Percentiles rank a stretch among this genome's conserved stretches.
Evolutionary conservation across 768 basidiomycete genomes (phyloP).

Genomic region (Suillus discolor): DNA sequence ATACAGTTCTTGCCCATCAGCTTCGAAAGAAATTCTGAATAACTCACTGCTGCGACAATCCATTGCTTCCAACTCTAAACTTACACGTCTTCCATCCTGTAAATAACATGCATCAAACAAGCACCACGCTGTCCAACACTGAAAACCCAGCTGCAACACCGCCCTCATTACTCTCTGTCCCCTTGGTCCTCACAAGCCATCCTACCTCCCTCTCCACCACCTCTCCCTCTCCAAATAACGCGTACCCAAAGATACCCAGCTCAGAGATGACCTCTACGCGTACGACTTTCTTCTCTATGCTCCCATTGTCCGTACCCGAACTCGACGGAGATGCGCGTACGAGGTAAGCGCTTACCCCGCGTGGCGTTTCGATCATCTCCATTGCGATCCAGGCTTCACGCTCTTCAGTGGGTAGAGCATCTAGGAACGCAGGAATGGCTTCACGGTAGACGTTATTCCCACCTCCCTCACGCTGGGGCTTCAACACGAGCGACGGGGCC

Average conservation of each 20-base stretch:
- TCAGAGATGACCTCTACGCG: conserved; percentile 82
- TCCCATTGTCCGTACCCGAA: neutral
- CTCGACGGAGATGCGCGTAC: conserved; percentile 60
- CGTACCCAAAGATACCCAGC: conserved; percentile 91
- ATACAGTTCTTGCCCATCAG: conserved; percentile 63
- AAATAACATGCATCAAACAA: conserved; percentile 37
- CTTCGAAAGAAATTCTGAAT: conserved; percentile 72
- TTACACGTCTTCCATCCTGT: neutral
- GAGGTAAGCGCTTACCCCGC: conserved; percentile 68
- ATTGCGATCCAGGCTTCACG: conserved; percentile 93
- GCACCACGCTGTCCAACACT: conserved; percentile 68
- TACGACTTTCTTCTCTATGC: conserved; percentile 33
- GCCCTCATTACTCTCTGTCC: conserved; percentile 88
- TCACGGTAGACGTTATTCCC: conserved; percentile 94
- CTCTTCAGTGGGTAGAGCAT: conserved; percentile 57
- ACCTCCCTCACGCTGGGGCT: conserved; percentile 98
- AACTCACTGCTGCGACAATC: no score
- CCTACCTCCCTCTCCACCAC: conserved; percentile 68
- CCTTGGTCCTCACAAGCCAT: conserved; percentile 89
- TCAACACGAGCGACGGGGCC: conserved; percentile 74
- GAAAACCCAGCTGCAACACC: conserved; percentile 86
- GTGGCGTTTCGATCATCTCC: conserved; percentile 85
- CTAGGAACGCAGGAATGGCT: conserved; percentile 79
- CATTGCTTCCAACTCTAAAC: neutral
- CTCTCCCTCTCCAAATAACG: conserved; percentile 62